Evolutionary conservation across 352 stramenopile species (phyloP), one percentile per base, ranked within the genome.

Genomic region (Aphanomyces cochlioides): DNA sequence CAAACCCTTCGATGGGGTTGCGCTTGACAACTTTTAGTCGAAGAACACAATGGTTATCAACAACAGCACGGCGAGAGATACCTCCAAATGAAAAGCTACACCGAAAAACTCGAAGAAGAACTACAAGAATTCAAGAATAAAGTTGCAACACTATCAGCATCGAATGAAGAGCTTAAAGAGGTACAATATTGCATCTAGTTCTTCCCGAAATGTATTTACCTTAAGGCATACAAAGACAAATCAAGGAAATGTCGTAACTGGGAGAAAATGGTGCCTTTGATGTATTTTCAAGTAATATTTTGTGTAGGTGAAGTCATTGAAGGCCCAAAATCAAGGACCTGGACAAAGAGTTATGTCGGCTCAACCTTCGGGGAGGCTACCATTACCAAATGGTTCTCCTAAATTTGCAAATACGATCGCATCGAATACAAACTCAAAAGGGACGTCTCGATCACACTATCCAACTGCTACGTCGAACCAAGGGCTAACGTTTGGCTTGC

Each of bases 71-170:
- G 87, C 17, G 84, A 95, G 63, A 90, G 91, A 63, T 93, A 95
- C 43, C 90, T 95, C 56, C 87, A 95, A 54, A 67, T 95, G n/a
- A 95, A 95, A 67, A 83, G 75, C 21, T 93, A 95, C 74, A 89
- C 87, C 3, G 85, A 95, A 59, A 83, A 93, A 61, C 77, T 95
- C 12, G 87, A 95, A 77, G 85, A 81, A 37, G 87, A 95, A 47
- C 65, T 95, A 17, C 79, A 80, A 7, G 85, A 95, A 76, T 83
- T 81, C n/a, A 92, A 93, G 59, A 75, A 84, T 21, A 93, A 93
- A 65, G 82, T 95, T 72, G 79, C 90, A 69, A 77, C 77, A 2
- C 40, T 91, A 5, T 89, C 79, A 41, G 73, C 78, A 0, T 90
- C 87, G n/a, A 90, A 92, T 56, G 84, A 92, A 38, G 85, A 95